A percentile compares a stretch with the other conserved stretches of the same genome.
Conservation (phyloP, 345 rosid genomes). For the Arabidopsis suecica region DNA sequence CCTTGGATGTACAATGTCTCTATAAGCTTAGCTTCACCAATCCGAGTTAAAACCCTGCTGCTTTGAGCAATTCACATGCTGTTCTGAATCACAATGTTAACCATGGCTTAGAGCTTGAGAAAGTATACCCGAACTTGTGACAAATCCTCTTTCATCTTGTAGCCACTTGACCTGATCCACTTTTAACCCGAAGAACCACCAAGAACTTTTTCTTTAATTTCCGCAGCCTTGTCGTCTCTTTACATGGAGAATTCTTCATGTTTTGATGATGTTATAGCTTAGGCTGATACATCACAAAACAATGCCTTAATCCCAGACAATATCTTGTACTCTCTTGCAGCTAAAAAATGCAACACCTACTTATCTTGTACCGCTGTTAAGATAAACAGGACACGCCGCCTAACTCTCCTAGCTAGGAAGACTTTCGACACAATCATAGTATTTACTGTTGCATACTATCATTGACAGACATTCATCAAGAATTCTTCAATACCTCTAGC, state of each 20-base stretch:
- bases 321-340: neutral
- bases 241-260: too few species aligned
- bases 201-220: neutral
- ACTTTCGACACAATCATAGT: neutral
- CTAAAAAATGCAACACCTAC: neutral
- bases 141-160: neutral
- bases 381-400: neutral
- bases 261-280: too few species aligned
- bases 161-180: neutral
- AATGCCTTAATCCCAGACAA: neutral
- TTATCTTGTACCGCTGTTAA: constrained; percentile 8
- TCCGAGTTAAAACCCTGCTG: neutral
- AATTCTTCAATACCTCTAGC: neutral
- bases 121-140: neutral
- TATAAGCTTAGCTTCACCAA: neutral
- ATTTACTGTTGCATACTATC: neutral
- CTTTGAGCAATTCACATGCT: neutral
- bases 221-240: neutral
- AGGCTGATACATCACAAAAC: too few species aligned
- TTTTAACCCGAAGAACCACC: neutral
- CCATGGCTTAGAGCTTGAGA: neutral
- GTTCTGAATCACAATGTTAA: neutral
- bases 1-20: neutral
- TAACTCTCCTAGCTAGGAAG: constrained; percentile 25
- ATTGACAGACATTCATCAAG: neutral